phyloP scores from a whole-genome alignment of 164 flowering plant genomes.

The Magnolia sinica region DNA sequence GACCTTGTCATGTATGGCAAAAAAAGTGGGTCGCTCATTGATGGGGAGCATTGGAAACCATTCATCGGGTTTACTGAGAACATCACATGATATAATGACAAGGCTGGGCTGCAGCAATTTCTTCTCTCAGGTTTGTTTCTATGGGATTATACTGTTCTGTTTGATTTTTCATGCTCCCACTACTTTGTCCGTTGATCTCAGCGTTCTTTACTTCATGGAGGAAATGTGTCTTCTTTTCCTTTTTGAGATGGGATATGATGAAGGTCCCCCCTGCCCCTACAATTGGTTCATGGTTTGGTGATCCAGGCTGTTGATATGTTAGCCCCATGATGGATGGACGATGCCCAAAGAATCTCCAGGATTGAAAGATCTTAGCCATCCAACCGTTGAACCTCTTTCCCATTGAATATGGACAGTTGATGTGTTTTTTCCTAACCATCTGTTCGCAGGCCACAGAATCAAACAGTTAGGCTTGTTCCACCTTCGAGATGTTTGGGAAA shows the following conservation, averaged over 20 bases:
- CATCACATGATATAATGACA: conserved; percentile 25
- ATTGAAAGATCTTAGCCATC: too few species aligned
- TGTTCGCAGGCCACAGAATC: too few species aligned
- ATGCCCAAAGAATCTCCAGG: too few species aligned
- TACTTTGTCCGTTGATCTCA: not conserved
- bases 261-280: too few species aligned
- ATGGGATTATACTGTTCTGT: not conserved
- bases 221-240: not conserved
- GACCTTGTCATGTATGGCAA: not conserved
- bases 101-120: conserved; percentile 23
- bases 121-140: conserved; percentile 48
- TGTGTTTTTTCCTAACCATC: too few species aligned
- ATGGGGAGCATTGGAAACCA: conserved; percentile 41
- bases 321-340: too few species aligned
- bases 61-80: conserved; percentile 21
- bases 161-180: not conserved
- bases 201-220: not conserved
- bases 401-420: too few species aligned
- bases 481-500: too few species aligned
- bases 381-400: too few species aligned
- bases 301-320: too few species aligned
- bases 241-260: not conserved
- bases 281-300: too few species aligned
- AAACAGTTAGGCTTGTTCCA: too few species aligned
- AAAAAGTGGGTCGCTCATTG: conserved; percentile 46